Conservation (phyloP, 345 rosid genomes). For the Aquilaria yunnanensis region DNA sequence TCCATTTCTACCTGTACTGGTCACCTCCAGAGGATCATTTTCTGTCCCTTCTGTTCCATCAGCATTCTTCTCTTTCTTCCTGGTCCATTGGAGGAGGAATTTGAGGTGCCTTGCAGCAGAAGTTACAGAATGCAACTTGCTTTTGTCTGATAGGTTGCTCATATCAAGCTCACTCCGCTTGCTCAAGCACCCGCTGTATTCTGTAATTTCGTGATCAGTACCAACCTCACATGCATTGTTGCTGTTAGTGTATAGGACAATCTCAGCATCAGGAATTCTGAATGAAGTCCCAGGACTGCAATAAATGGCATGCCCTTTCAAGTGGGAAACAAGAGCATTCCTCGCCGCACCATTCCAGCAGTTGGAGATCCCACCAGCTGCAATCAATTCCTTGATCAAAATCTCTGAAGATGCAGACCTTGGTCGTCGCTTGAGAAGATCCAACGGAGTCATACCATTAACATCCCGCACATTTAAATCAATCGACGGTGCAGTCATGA, state of each 20-base stretch:
- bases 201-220: conserved; percentile 30
- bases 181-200: conserved; percentile 37
- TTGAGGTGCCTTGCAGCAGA: conserved; percentile 50
- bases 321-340: conserved; percentile 36
- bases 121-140: conserved; percentile 26
- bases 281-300: conserved; percentile 84
- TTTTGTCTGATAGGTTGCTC: conserved; percentile 10
- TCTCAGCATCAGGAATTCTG: conserved; percentile 81
- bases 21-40: conserved; percentile 22
- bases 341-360: conserved; percentile 28
- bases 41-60: conserved; percentile 18
- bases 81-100: conserved; percentile 60
- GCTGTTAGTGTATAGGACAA: conserved; percentile 61
- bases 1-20: conserved; percentile 14
- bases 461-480: conserved; percentile 58
- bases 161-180: conserved; percentile 32
- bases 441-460: conserved; percentile 73
- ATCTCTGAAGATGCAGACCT: conserved; percentile 62
- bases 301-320: conserved; percentile 51
- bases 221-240: conserved; percentile 25
- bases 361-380: conserved; percentile 73
- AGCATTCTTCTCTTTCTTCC: conserved; percentile 36
- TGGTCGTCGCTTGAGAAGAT: conserved; percentile 69
- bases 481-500: conserved; percentile 49
- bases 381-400: conserved; percentile 65